A percentile compares a stretch with the other conserved stretches of the same genome.
These are phyloP conservation scores for Diutina neorugosa DNA, from an alignment of 1,139 yeast species.

Conservation along the genomic window DNA sequence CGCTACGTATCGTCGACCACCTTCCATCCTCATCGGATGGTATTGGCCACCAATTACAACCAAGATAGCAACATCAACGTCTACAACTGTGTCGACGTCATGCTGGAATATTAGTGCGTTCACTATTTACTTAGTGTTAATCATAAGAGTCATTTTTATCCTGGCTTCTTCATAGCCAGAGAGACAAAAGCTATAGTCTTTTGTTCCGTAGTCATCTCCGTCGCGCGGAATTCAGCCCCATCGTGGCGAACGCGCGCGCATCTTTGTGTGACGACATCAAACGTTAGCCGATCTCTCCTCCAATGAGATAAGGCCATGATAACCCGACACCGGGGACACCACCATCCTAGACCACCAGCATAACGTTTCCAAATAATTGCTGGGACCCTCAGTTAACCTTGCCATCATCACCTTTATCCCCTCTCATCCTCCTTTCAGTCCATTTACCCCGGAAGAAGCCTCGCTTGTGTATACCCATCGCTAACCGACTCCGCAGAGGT, in stretches of 20 bases:
- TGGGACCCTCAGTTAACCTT: no score
- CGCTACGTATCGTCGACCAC: constrained; percentile 53
- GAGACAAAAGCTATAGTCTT: not conserved
- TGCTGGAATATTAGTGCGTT: not conserved
- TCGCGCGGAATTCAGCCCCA: not conserved
- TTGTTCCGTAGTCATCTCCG: not conserved
- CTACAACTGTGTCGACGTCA: constrained; percentile 24
- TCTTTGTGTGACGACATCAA: not conserved
- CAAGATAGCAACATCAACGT: constrained; percentile 69
- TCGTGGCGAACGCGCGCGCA: not conserved
- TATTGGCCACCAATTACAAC: constrained; percentile 74
- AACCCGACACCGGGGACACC: no score
- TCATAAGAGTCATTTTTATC: not conserved
- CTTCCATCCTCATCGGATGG: constrained; percentile 92
- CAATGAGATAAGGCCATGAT: not conserved
- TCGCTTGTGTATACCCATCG: not conserved
- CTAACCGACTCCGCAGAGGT: not conserved
- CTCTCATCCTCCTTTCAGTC: not conserved
- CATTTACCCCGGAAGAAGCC: no score
- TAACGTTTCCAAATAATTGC: no score
- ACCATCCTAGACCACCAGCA: no score
- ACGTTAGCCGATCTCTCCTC: not conserved
- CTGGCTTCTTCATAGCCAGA: no score
- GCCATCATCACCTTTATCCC: not conserved
- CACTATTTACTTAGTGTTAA: no score